Conservation (phyloP, 73 alveolate genomes). For the Tetrahymena elliotti region DNA sequence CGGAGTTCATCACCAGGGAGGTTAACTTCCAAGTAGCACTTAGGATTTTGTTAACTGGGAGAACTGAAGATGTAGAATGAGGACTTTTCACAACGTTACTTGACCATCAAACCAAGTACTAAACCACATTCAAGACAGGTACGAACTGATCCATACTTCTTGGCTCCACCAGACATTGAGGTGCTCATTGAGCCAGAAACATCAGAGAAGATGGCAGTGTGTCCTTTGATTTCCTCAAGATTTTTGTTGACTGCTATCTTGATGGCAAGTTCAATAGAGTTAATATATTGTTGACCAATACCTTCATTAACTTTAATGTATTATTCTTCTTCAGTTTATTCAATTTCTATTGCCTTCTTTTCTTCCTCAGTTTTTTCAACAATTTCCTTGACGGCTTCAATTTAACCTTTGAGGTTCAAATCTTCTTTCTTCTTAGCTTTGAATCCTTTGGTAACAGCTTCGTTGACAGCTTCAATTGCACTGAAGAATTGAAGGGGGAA, state of each 20-base stretch:
- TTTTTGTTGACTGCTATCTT: conserved; percentile 32
- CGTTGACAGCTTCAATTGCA: conserved; percentile 3
- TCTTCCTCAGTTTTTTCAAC: neutral
- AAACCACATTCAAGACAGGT: neutral
- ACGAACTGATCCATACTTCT: neutral
- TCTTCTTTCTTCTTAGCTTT: neutral
- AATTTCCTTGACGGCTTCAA: neutral
- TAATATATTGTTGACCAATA: neutral
- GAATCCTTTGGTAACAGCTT: neutral
- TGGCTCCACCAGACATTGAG: conserved; percentile 32
- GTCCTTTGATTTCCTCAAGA: neutral
- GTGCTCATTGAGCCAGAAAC: conserved; percentile 8
- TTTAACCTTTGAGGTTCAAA: neutral
- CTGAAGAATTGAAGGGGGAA: conserved; percentile 37
- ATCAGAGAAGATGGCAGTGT: neutral
- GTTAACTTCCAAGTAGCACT: neutral
- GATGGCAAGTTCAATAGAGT: conserved; percentile 19
- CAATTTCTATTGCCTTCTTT: neutral
- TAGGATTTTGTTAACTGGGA: neutral
- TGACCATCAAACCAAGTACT: neutral
- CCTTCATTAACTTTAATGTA: neutral
- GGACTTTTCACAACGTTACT: neutral
- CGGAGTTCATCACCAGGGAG: neutral
- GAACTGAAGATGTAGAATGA: neutral
- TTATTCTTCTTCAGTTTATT: neutral